A percentile compares a stretch with the other conserved stretches of the same genome.
Conservation (phyloP, 1,139 yeast species). For the Zygoascus hellenicus region DNA sequence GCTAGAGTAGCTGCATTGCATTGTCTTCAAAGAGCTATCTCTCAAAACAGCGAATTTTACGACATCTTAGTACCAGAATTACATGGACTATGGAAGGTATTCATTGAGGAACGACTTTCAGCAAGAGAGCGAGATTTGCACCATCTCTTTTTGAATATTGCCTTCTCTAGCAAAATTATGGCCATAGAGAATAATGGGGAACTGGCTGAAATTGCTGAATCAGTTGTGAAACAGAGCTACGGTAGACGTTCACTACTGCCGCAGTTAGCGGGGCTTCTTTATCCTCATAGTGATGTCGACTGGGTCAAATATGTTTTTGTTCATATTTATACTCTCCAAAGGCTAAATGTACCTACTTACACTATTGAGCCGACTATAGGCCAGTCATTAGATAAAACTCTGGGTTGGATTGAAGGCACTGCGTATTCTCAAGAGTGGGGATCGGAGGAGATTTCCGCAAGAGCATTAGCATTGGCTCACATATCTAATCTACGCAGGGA, state of each 20-base stretch:
- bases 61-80: slow-evolving; percentile 6
- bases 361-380: slow-evolving; percentile 56
- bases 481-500: slow-evolving; percentile 39
- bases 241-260: slow-evolving; percentile 72
- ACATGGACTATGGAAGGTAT: slow-evolving; percentile 47
- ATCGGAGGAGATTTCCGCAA: slow-evolving; percentile 50
- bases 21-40: neutral
- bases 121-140: slow-evolving; percentile 65
- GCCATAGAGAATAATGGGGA: slow-evolving; percentile 23
- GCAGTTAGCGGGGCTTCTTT: slow-evolving; percentile 42
- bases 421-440: slow-evolving; percentile 55
- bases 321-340: slow-evolving; percentile 44
- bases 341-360: slow-evolving; percentile 53
- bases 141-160: slow-evolving; percentile 44
- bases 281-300: slow-evolving; percentile 36
- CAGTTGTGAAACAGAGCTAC: slow-evolving; percentile 39
- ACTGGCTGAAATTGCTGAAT: slow-evolving; percentile 19
- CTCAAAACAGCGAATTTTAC: slow-evolving; percentile 8
- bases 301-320: slow-evolving; percentile 58
- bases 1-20: slow-evolving; percentile 3
- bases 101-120: slow-evolving; percentile 57
- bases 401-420: slow-evolving; percentile 26
- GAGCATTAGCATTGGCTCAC: slow-evolving; percentile 35
- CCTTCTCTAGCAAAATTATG: slow-evolving; percentile 34
- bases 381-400: slow-evolving; percentile 40